Base-by-base conservation (phyloP, 2,329 filamentous ascomycete genomes). In the Botrytis medusae region DNA sequence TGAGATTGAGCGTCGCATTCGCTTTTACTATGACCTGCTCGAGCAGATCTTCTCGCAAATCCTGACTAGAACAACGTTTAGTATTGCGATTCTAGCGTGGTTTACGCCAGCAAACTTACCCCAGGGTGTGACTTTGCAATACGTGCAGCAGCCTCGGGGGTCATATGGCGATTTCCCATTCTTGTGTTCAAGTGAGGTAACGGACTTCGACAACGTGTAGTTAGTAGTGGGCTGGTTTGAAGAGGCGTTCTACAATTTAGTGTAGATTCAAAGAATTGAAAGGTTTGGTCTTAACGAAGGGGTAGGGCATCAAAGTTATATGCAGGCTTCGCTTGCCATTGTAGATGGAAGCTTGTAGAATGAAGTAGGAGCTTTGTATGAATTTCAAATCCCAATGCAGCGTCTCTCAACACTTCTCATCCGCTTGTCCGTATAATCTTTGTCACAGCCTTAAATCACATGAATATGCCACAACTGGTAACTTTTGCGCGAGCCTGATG, bases 31-130 rank as follows among this genome's bases (percentile, higher is more conserved):
- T 63, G 44, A 46, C 54, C 37, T 16, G 40, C 69, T 42, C 59
- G 59, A 51, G 44, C 59, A n/a, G 59, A 63, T 54, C 69, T 64
- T 40, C 44, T 71, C 32, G 69, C 69, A n/a, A 71, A 63, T 22
- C n/a, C 69, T 40, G 69, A 71, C 69, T 71, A n/a, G 22, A 44
- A 22, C 3, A 46, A 18, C 18, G 20, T 18, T 70, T 46, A 70
- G 42, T 60, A 29, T 62, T 42, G n/a, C 29, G 42, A 9, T 46
- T 62, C 48, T 51, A 46, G 42, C 32, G 40, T 29, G 16, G 34
- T 42, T 20, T 12, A 71, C 22, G 44, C 32, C 29, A 51, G 20
- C 25, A 63, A 64, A 63, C 69, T 63, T 64, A 51, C 69, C 8
- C 44, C 59, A 37, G 69, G 69, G 9, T 71, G 42, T 64, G 40